Conservation (phyloP, 1,139 yeast genomes). For the Candida dubliniensis region DNA sequence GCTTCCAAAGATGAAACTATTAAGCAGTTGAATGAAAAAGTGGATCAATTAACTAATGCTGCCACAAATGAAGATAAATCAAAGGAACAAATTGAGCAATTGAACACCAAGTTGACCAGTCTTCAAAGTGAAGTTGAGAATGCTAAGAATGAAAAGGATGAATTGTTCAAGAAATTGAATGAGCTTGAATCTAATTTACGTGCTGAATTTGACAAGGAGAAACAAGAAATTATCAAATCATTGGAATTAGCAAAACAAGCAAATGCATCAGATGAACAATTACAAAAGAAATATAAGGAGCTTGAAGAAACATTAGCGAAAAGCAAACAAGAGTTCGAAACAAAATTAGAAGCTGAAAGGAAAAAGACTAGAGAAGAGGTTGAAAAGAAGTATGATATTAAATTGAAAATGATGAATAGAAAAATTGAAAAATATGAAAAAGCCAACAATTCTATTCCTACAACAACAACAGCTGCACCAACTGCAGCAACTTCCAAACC, state of each 20-base stretch:
- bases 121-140: conserved; percentile 13
- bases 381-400: conserved; percentile 43
- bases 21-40: conserved; percentile 8
- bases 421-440: conserved; percentile 38
- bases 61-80: conserved; percentile 5
- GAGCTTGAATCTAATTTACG: conserved; percentile 14
- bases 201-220: conserved; percentile 19
- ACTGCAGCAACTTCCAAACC: conserved; percentile 7
- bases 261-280: conserved; percentile 13
- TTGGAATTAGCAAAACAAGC: conserved; percentile 17
- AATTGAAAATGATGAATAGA: conserved; percentile 44
- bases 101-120: conserved; percentile 14
- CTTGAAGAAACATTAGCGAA: conserved; percentile 21
- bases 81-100: conserved; percentile 13
- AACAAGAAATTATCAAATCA: conserved; percentile 15
- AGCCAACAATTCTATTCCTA: conserved; percentile 2
- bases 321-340: conserved; percentile 22
- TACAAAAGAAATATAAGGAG: conserved; percentile 18
- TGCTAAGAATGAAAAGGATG: conserved; percentile 17
- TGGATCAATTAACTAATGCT: conserved; percentile 9
- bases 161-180: conserved; percentile 13
- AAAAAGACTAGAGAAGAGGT: conserved; percentile 30
- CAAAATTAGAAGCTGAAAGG: conserved; percentile 34
- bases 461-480: conserved; percentile 6
- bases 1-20: conserved; percentile 12